phyloP scores from a whole-genome alignment of 2,329 filamentous ascomycete species.

The Fonsecaea monophora region DNA sequence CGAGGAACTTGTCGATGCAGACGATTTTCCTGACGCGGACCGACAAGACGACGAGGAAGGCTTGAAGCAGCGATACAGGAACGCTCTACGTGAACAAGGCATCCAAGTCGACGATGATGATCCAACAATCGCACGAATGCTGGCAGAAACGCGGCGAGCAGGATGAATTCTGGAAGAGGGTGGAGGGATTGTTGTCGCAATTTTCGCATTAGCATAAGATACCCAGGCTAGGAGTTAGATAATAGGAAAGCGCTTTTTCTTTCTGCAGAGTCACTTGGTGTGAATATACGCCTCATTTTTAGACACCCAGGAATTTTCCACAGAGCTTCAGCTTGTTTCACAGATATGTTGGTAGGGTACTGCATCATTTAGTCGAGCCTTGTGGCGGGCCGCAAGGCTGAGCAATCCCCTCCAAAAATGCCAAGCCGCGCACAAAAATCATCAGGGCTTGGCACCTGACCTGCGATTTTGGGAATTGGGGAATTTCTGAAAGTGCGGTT shows the following conservation, averaged over 20 bases:
- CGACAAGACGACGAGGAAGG: conserved; percentile 68
- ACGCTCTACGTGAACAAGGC: conserved; percentile 69
- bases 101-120: conserved; percentile 53
- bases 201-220: conserved; percentile 33
- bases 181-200: background rate
- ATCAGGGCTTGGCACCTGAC: conserved; percentile 17
- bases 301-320: background rate
- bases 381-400: conserved; percentile 9
- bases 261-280: no score
- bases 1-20: conserved; percentile 44
- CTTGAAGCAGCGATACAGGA: conserved; percentile 77
- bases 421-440: conserved; percentile 15
- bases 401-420: background rate
- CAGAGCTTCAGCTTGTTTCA: background rate
- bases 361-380: background rate
- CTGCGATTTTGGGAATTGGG: conserved; percentile 2
- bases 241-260: background rate
- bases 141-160: conserved; percentile 30
- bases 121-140: conserved; percentile 54
- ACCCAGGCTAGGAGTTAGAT: conserved; percentile 34
- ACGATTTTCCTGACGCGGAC: conserved; percentile 60
- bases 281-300: background rate
- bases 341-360: background rate
- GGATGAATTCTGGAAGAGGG: conserved; percentile 14
- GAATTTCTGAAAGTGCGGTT: conserved; percentile 14